These are phyloP conservation scores for Hypoxylon cercidicola DNA, from an alignment of 495 filamentous ascomycete species.

Conservation along the genomic window DNA sequence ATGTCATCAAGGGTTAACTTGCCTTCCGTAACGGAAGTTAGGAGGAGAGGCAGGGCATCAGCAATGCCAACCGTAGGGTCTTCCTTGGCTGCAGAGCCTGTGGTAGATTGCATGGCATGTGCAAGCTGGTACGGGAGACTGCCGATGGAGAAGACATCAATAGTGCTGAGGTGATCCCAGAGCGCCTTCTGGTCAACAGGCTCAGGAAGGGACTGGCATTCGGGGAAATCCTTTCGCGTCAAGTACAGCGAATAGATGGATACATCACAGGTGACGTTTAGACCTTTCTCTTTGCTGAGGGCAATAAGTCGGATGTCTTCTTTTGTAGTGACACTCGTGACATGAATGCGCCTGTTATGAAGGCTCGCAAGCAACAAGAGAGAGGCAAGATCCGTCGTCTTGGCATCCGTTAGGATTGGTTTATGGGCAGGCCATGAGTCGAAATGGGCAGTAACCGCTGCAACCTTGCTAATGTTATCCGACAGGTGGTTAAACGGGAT, in stretches of 20 bases:
- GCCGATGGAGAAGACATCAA: slow-evolving; percentile 86
- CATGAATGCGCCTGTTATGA: slow-evolving; percentile 84
- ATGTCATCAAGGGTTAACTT: slow-evolving; percentile 79
- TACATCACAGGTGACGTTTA: slow-evolving; percentile 87
- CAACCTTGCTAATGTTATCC: slow-evolving; percentile 87
- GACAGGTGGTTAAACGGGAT: slow-evolving; percentile 89
- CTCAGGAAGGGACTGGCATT: slow-evolving; percentile 74
- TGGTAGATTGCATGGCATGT: slow-evolving; percentile 59
- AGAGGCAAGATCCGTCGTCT: slow-evolving; percentile 83
- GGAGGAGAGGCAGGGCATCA: slow-evolving; percentile 79
- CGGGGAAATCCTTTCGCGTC: slow-evolving; percentile 76
- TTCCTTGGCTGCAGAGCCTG: slow-evolving; percentile 20
- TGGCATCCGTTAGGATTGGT: slow-evolving; percentile 86
- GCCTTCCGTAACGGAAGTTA: slow-evolving; percentile 82
- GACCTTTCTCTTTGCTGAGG: slow-evolving; percentile 82
- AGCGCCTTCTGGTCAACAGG: slow-evolving; percentile 77
- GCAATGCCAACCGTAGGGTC: slow-evolving; percentile 73
- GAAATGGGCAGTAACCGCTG: slow-evolving; percentile 83
- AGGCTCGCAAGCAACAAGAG: slow-evolving; percentile 83
- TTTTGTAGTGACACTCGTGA: slow-evolving; percentile 83
- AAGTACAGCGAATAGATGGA: slow-evolving; percentile 84
- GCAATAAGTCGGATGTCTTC: slow-evolving; percentile 85
- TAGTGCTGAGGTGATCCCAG: slow-evolving; percentile 80
- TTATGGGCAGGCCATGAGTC: slow-evolving; percentile 83
- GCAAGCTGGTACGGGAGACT: slow-evolving; percentile 85